Evolutionary conservation across 257 asterid genomes (phyloP), one percentile per base, ranked within the genome.

Genomic region (Ballota nigra): DNA sequence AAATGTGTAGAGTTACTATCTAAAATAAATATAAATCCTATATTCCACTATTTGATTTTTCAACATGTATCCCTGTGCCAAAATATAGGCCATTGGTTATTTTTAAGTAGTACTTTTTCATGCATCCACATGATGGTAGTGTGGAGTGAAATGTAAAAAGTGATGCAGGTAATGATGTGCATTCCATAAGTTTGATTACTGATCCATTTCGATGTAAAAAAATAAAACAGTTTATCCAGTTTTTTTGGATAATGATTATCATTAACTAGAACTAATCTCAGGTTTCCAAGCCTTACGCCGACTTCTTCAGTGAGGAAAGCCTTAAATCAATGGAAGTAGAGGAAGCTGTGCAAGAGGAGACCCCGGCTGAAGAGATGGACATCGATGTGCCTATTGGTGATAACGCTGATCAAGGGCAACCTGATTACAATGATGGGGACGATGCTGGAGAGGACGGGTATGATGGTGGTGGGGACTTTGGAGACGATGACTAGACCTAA

Each of bases 221-320:
- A 0, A 5, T 6, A 31, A 4, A 45, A 40, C 47, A 11, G n/a
- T 41, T 41, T 41, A 47, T 19, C 58, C 26, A 19, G 15, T 51
- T 51, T 3, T 12, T 18, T 4, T 18, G 57, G 53, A 13, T 15
- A 38, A 20, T 12, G 9, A 26, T 47, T 8, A 22, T 7, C 64
- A 47, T 38, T 53, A 19, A 77, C 75, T 4, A 31, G 36, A 33
- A 49, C 15, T 41, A 69, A 51, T 53, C 63, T 68, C 87, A 92
- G 98, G 97, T 92, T 40, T 81, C 95, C 20, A 88, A 90, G 84
- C 98, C 98, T n/a, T 92, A 87, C 69, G 19, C 66, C 0, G 82
- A 90, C 43, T 88, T 83, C 78, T 90, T 92, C 83, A 80, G 82
- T 26, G 88, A 87, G 4, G 77, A 73, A 4, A 83, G 70, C 61